phyloP scores from a whole-genome alignment of 2,329 filamentous ascomycete genomes.

The Penicillium sp. region DNA sequence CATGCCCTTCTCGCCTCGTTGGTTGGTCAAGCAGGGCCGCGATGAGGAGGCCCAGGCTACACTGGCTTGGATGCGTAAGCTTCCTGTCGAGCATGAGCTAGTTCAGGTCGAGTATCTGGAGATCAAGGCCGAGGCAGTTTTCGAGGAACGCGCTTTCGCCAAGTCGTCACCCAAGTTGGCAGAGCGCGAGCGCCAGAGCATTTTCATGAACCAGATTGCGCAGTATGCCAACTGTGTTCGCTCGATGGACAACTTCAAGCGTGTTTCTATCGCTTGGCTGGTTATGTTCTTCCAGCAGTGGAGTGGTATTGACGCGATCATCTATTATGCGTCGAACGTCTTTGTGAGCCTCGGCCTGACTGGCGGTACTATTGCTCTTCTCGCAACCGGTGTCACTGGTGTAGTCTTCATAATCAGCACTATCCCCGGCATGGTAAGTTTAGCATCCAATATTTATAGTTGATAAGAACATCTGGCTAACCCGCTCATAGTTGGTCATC shows the following conservation, averaged over 20 bases:
- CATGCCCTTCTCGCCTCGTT: slow-evolving; percentile 61
- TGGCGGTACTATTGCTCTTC: slow-evolving; percentile 35
- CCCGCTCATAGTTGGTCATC: slow-evolving; percentile 24
- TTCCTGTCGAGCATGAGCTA: slow-evolving; percentile 40
- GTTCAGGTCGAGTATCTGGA: slow-evolving; percentile 52
- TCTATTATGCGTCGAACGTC: slow-evolving; percentile 49
- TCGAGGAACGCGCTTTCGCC: slow-evolving; percentile 49
- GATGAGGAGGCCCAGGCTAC: slow-evolving; percentile 48
- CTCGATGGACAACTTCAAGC: slow-evolving; percentile 56
- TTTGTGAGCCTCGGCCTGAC: slow-evolving; percentile 41
- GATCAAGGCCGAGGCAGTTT: slow-evolving; percentile 53
- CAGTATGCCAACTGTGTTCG: slow-evolving; percentile 56
- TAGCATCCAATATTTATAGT: not conserved
- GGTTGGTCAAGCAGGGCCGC: slow-evolving; percentile 53
- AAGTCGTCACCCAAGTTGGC: slow-evolving; percentile 49
- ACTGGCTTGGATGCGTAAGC: slow-evolving; percentile 31
- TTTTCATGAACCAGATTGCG: slow-evolving; percentile 52
- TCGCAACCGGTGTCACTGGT: slow-evolving; percentile 41
- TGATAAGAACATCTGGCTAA: slow-evolving; percentile 14
- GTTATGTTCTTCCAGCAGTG: slow-evolving; percentile 57
- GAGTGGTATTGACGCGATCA: slow-evolving; percentile 50
- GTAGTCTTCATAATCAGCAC: slow-evolving; percentile 38
- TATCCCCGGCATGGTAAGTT: slow-evolving; percentile 34
- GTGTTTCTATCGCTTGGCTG: slow-evolving; percentile 49
- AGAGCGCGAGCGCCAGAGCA: slow-evolving; percentile 42